Percentiles rank a stretch among this genome's conserved stretches.
These are phyloP conservation scores for Fremontodendron californicum DNA, from an alignment of 345 rosid species.

Conservation along the genomic window DNA sequence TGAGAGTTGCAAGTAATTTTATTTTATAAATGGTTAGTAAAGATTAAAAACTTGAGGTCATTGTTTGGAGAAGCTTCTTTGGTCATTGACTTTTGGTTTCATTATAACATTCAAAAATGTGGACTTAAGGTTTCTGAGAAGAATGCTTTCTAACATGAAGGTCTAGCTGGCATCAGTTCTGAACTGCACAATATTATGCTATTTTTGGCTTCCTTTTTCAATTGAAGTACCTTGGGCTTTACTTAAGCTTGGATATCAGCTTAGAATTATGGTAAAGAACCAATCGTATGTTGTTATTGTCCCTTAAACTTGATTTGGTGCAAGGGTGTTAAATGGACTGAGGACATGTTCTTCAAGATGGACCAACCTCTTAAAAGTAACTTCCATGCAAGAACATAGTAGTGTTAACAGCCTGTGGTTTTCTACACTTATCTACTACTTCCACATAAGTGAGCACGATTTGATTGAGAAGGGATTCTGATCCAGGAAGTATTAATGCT, in stretches of 20 bases:
- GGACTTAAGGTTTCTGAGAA: background rate
- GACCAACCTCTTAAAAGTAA: background rate
- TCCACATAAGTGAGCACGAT: background rate
- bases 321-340: background rate
- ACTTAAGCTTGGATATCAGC: background rate
- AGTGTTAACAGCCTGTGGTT: background rate
- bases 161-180: background rate
- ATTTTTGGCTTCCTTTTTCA: background rate
- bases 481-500: background rate
- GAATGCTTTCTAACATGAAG: background rate
- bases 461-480: background rate
- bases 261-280: background rate
- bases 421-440: background rate
- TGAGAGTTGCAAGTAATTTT: background rate
- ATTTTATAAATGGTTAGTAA: background rate
- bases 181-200: background rate
- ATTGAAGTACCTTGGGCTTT: background rate
- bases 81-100: background rate
- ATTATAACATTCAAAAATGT: background rate
- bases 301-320: background rate
- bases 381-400: background rate
- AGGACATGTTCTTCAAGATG: background rate
- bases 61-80: background rate
- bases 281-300: background rate
- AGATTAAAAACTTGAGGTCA: background rate